A percentile compares a stretch with the other conserved stretches of the same genome.
phyloP scores from a whole-genome alignment of 2,329 filamentous ascomycete species.

The Colletotrichum filicis region DNA sequence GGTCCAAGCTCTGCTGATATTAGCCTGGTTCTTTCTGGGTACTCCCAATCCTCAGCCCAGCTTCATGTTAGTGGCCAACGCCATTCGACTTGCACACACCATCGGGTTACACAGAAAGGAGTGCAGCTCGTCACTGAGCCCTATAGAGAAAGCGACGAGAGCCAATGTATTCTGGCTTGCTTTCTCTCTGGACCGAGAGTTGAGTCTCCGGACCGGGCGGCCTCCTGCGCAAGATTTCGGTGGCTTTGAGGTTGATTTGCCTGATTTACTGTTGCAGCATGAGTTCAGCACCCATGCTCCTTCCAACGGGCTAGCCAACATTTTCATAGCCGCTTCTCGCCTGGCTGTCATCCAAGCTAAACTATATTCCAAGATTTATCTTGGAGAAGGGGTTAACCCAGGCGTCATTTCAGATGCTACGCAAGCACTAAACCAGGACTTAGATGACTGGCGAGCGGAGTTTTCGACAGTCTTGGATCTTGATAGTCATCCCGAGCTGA shows the following conservation, averaged over 20 bases:
- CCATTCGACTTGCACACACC: neutral
- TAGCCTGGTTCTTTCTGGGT: neutral
- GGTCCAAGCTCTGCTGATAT: neutral
- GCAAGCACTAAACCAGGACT: neutral
- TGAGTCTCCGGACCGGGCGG: neutral
- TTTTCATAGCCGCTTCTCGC: neutral
- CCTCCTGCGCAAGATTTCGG: conserved; percentile 10
- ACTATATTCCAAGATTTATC: neutral
- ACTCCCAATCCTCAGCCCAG: conserved; percentile 12
- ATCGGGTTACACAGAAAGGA: conserved; percentile 10
- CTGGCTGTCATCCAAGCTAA: neutral
- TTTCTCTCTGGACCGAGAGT: neutral
- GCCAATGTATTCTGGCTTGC: neutral
- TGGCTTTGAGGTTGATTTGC: neutral
- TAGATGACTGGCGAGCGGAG: neutral
- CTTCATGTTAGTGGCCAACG: conserved; percentile 8
- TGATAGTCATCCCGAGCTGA: neutral
- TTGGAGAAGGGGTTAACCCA: neutral
- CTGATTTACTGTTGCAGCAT: neutral
- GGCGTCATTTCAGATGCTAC: neutral
- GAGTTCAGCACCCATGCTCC: neutral
- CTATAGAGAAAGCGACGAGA: neutral
- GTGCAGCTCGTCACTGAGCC: neutral
- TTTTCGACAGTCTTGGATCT: neutral
- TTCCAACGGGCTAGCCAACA: neutral